phyloP scores from a whole-genome alignment of 176 grass and related monocot species.

The Aegilops longissima region DNA sequence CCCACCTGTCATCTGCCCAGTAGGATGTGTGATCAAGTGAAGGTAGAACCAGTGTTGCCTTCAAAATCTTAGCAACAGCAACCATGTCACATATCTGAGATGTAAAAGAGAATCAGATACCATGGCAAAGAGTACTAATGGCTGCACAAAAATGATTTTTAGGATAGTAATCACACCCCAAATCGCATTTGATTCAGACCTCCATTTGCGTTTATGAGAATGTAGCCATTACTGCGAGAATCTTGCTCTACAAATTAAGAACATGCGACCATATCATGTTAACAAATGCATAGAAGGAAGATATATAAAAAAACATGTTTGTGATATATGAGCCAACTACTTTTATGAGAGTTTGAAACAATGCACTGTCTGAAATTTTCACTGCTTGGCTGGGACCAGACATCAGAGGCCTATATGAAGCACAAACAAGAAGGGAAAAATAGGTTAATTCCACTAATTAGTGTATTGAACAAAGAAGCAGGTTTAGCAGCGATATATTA shows the following conservation, averaged over 20 bases:
- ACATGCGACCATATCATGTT: not conserved
- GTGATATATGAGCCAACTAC: slow-evolving; percentile 45
- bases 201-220: slow-evolving; percentile 98
- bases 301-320: not conserved
- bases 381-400: slow-evolving; percentile 75
- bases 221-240: slow-evolving; percentile 74
- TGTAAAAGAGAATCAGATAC: slow-evolving; percentile 36
- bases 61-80: slow-evolving; percentile 94
- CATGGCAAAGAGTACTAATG: slow-evolving; percentile 1
- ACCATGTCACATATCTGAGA: slow-evolving; percentile 99
- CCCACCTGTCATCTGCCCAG: slow-evolving; percentile 96
- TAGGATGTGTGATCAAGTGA: slow-evolving; percentile 97
- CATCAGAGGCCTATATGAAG: slow-evolving; percentile 56
- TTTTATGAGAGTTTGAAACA: slow-evolving; percentile 75
- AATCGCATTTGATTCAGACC: slow-evolving; percentile 99
- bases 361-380: slow-evolving; percentile 83
- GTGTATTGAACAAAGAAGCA: slow-evolving; percentile 11
- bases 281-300: slow-evolving; percentile 25
- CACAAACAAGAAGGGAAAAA: not conserved
- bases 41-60: slow-evolving; percentile 95
- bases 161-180: slow-evolving; percentile 69
- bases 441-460: slow-evolving; percentile 23
- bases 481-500: slow-evolving; percentile 32
- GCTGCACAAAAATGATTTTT: slow-evolving; percentile 23
- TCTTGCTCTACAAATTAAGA: slow-evolving; percentile 68